Conservation (phyloP, 2,329 filamentous ascomycete species). For the Leptographium procerum region DNA sequence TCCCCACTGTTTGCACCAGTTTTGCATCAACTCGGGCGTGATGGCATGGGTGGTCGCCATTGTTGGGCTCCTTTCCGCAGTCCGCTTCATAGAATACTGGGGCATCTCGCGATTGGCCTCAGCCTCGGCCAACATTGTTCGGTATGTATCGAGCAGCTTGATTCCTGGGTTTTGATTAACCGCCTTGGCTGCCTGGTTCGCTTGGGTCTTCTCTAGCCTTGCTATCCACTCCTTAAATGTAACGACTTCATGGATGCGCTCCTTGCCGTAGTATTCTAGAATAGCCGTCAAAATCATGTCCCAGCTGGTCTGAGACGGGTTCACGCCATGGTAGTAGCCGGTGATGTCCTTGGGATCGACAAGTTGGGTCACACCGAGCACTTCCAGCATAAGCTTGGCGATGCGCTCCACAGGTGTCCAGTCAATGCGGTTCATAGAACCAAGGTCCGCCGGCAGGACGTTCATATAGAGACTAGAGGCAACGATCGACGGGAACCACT, state of each 20-base stretch:
- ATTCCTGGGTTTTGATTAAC: conserved; percentile 31
- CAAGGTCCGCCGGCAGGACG: conserved; percentile 33
- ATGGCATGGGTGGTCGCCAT: conserved; percentile 30
- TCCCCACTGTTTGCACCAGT: conserved; percentile 37
- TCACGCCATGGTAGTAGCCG: conserved; percentile 36
- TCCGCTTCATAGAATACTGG: conserved; percentile 28
- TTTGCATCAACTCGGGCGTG: conserved; percentile 30
- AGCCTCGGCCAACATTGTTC: conserved; percentile 16
- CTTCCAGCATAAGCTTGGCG: conserved; percentile 34
- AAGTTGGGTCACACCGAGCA: conserved; percentile 23
- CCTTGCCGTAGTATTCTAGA: conserved; percentile 26
- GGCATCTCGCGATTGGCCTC: conserved; percentile 15
- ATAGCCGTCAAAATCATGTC: conserved; percentile 26
- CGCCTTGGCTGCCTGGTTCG: conserved; percentile 18
- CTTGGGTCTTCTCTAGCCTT: conserved; percentile 28
- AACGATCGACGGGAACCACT: conserved; percentile 43
- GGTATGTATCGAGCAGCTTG: conserved; percentile 41
- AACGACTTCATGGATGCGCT: conserved; percentile 27
- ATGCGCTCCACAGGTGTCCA: conserved; percentile 43
- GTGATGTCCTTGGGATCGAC: conserved; percentile 15
- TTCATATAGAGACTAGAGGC: conserved; percentile 37
- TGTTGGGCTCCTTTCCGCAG: conserved; percentile 27
- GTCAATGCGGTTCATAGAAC: conserved; percentile 32
- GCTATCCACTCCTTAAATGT: conserved; percentile 33
- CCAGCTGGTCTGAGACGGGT: conserved; percentile 32